These are phyloP conservation scores for Boeremia lycopersici DNA, from an alignment of 2,329 filamentous ascomycete genomes.

Conservation along the genomic window DNA sequence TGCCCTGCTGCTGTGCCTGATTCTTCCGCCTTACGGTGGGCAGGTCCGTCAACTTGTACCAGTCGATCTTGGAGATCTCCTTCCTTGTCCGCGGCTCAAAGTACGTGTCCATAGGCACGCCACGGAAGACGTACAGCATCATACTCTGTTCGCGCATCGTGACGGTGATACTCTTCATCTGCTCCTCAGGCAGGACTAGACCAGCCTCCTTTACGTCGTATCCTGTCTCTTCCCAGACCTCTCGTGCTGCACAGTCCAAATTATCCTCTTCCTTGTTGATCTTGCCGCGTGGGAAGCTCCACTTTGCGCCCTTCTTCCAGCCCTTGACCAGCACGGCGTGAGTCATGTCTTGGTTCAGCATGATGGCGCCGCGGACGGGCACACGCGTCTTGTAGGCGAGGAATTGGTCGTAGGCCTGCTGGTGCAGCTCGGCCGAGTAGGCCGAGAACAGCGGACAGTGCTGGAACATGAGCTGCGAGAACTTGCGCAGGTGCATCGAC, in stretches of 20 bases:
- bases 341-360: slow-evolving; percentile 95
- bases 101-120: slow-evolving; percentile 81
- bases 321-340: slow-evolving; percentile 91
- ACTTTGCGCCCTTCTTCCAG: slow-evolving; percentile 95
- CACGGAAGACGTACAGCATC: slow-evolving; percentile 87
- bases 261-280: slow-evolving; percentile 98
- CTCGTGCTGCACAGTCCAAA: slow-evolving; percentile 88
- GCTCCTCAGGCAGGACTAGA: slow-evolving; percentile 70
- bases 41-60: slow-evolving; percentile 89
- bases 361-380: slow-evolving; percentile 89
- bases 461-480: slow-evolving; percentile 89
- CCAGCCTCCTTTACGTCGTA: slow-evolving; percentile 79
- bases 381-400: slow-evolving; percentile 93
- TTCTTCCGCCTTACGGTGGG: slow-evolving; percentile 76
- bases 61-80: slow-evolving; percentile 96
- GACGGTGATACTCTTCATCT: slow-evolving; percentile 83
- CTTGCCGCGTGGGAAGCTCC: slow-evolving; percentile 96
- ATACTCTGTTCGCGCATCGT: slow-evolving; percentile 93
- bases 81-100: slow-evolving; percentile 93
- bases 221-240: slow-evolving; percentile 96
- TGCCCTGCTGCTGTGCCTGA: slow-evolving; percentile 64
- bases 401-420: slow-evolving; percentile 87
- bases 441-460: slow-evolving; percentile 88
- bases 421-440: slow-evolving; percentile 78
- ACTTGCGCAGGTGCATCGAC: slow-evolving; percentile 81